phyloP scores from a whole-genome alignment of 1,284 basidiomycete species.

The Erythrobasidium hasegawianum region DNA sequence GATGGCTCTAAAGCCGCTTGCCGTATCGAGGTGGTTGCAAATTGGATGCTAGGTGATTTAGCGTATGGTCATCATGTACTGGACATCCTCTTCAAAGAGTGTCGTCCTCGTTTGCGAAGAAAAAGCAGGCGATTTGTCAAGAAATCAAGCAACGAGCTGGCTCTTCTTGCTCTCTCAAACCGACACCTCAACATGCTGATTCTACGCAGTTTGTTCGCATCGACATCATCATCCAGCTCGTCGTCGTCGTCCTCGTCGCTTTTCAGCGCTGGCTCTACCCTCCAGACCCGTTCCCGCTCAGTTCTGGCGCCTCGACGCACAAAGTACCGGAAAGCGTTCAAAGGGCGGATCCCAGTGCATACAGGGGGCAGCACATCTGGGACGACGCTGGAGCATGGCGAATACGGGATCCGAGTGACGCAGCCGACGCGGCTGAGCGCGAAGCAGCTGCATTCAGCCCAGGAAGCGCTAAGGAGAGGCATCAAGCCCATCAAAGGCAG shows the following conservation, averaged over 20 bases:
- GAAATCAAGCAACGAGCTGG: too few species aligned
- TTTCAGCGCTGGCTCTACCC: conserved; percentile 5
- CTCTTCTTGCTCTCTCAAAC: too few species aligned
- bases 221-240: background rate
- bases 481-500: conserved; percentile 86
- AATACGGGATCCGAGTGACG: conserved; percentile 86
- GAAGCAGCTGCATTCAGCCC: conserved; percentile 81
- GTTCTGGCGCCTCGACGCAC: conserved; percentile 42
- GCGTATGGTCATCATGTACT: too few species aligned
- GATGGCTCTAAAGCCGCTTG: too few species aligned
- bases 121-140: too few species aligned
- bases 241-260: background rate
- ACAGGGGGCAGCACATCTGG: conserved; percentile 86
- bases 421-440: conserved; percentile 80
- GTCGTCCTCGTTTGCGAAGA: too few species aligned
- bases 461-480: conserved; percentile 85
- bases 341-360: conserved; percentile 45
- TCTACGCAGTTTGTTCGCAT: background rate
- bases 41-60: too few species aligned
- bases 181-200: background rate
- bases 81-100: too few species aligned
- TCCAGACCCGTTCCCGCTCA: conserved; percentile 41
- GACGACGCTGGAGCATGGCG: conserved; percentile 84
- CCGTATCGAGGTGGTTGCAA: too few species aligned
- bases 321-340: conserved; percentile 46